Evolutionary conservation across 805 yeast species (phyloP), one percentile per base, ranked within the genome.

Genomic region (Starmerella bacillaris): DNA sequence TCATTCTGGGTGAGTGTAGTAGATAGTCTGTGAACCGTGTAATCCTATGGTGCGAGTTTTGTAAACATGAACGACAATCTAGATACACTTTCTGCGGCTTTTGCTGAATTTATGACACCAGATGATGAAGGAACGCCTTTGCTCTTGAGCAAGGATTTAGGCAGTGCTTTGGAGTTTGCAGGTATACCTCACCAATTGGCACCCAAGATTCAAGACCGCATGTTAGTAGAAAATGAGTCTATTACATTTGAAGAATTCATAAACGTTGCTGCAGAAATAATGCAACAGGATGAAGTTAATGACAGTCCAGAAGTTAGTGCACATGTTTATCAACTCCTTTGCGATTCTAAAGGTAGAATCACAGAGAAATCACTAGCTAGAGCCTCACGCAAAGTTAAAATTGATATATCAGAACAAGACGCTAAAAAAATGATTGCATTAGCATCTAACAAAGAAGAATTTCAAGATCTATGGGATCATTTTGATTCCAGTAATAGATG

Each of bases 221-320:
- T 47, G 44, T 54, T 46, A 34, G 47, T 50, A 4, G 35, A 41
- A 5, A n/a, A 21, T 3, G 60, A 59, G 6, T 12, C n/a, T 6
- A 45, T 55, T n/a, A 45, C 45, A 8, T 50, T 46, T 24, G 56
- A 51, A 36, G 36, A 44, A 9, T 55, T 57, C 37, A 42, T 45
- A 11, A 37, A 27, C 5, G 37, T 39, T 9, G 33, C 18, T 3
- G 17, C 22, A 11, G 31, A 31, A 14, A 28, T 17, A 11, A 24
- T 7, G 12, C 21, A 27, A 18, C 28, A n/a, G 4, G 21, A 29
- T 2, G 21, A 19, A n/a, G 16, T 18, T 7, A 29, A 24, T 8
- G 34, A 17, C 9, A 16, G 31, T 16, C 18, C 19, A 15, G 38
- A 26, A 11, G 37, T 33, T 17, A 19, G 35, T 7, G 35, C 31